phyloP scores from a whole-genome alignment of 2,329 filamentous ascomycete species.

The Clarireedia paspali region DNA sequence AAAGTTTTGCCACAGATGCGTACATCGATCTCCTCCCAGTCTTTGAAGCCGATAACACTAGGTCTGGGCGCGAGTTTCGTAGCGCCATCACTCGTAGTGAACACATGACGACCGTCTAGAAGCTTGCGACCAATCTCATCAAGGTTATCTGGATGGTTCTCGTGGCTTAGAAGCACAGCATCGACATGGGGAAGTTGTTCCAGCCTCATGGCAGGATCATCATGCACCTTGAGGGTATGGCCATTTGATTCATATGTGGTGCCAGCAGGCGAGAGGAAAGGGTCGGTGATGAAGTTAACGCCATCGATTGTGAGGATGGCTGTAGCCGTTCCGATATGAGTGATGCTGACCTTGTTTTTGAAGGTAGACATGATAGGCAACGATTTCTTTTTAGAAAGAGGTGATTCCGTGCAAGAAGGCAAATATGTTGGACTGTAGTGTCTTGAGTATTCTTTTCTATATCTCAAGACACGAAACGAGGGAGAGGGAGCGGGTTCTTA shows the following conservation, averaged over 20 bases:
- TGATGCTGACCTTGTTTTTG: slow-evolving; percentile 30
- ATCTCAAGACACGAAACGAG: no score
- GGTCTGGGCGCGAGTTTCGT: neutral
- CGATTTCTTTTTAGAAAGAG: no score
- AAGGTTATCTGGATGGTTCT: slow-evolving; percentile 43
- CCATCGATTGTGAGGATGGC: slow-evolving; percentile 38
- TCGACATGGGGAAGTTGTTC: neutral
- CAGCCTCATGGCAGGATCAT: neutral
- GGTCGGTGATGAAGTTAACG: slow-evolving; percentile 38
- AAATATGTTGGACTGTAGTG: no score
- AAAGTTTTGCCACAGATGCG: neutral
- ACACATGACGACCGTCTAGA: slow-evolving; percentile 36
- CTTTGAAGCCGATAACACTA: neutral
- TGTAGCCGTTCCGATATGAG: slow-evolving; percentile 41
- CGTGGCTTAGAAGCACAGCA: slow-evolving; percentile 36
- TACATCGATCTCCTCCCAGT: slow-evolving; percentile 18
- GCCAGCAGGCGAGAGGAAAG: slow-evolving; percentile 37
- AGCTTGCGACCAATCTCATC: slow-evolving; percentile 38
- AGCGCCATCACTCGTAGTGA: neutral
- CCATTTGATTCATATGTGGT: slow-evolving; percentile 22
- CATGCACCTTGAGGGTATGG: neutral
- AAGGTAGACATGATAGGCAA: slow-evolving; percentile 7
- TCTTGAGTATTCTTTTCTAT: no score
- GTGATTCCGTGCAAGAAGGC: no score
- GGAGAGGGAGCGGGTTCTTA: no score